phyloP scores from a whole-genome alignment of 768 basidiomycete genomes.

The Butyriboletus loyo region DNA sequence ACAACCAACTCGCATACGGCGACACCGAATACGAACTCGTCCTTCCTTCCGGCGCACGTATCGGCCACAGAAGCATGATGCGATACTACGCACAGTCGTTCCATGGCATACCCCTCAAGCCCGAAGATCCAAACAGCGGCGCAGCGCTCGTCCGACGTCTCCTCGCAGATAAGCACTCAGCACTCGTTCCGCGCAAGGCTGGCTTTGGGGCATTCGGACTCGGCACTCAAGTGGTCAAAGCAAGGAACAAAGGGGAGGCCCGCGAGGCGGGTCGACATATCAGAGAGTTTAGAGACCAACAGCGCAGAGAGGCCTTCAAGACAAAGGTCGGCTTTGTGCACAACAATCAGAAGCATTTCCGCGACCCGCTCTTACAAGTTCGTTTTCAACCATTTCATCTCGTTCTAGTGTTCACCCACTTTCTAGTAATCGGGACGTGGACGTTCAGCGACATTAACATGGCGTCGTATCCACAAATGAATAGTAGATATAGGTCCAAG shows the following conservation, averaged over 20 bases:
- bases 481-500: conserved; percentile 3
- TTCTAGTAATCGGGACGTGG: conserved; percentile 19
- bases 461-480: background rate
- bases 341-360: conserved; percentile 87
- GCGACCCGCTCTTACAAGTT: conserved; percentile 68
- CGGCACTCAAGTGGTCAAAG: conserved; percentile 82
- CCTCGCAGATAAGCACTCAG: conserved; percentile 78
- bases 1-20: conserved; percentile 66
- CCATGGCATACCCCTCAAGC: conserved; percentile 41
- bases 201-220: conserved; percentile 85
- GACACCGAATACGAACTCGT: conserved; percentile 85
- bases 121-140: conserved; percentile 67
- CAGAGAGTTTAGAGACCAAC: conserved; percentile 79
- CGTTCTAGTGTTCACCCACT: conserved; percentile 1
- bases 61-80: conserved; percentile 86
- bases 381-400: background rate
- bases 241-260: conserved; percentile 93
- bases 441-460: conserved; percentile 3
- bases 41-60: conserved; percentile 86
- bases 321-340: conserved; percentile 75
- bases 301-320: conserved; percentile 76
- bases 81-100: conserved; percentile 87
- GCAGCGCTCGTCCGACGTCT: conserved; percentile 74
- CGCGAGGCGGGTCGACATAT: conserved; percentile 86
- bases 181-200: conserved; percentile 79